Evolutionary conservation across 2,329 filamentous ascomycete species (phyloP), one percentile per base, ranked within the genome.

Genomic region (Cadophora sp.): DNA sequence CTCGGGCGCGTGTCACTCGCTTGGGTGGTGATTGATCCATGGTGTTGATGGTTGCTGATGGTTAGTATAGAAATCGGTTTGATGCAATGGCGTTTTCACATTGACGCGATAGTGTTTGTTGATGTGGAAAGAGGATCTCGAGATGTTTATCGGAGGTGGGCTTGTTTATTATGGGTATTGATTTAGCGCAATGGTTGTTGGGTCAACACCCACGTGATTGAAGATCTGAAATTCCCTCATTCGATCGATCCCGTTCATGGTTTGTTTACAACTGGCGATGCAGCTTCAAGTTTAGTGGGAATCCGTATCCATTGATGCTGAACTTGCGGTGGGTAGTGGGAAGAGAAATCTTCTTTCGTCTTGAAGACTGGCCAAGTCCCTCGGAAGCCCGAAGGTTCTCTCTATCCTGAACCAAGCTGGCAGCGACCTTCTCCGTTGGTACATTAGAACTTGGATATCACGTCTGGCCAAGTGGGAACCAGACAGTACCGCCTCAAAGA

Each of bases 1-100:
- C 81, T 72, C 81, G 75, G 53, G 82, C 81, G 71, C 86, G 83
- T 69, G 86, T 88, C 74, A 88, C 82, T 70, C 86, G 84, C 78
- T 87, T 87, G 43, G 86, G 86, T 61, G 86, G 85, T 66, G 84
- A 87, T 70, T 80, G 77, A 62, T 79, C 78, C 85, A 88, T 87
- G 70, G 61, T 80, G 60, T 51, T 55, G 27, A 16, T 41, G 20
- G 33, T 64, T 66, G 59, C 45, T 59, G 41, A 24, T 3, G 14
- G 33, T 62, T 39, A 64, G 61, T 65, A 51, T 48, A 43, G 18
- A n/a, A n/a, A 43, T 68, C 59, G 66, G 55, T 41, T 47, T 55
- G 39, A 65, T 61, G 39, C 20, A 20, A 64, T 66, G 22, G 47
- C 16, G 16, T n/a, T 56, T 63, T 71, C 55, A 68, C 70, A 71